These are phyloP conservation scores for Penicillium sp. DNA, from an alignment of 2,329 filamentous ascomycete genomes.

Conservation along the genomic window DNA sequence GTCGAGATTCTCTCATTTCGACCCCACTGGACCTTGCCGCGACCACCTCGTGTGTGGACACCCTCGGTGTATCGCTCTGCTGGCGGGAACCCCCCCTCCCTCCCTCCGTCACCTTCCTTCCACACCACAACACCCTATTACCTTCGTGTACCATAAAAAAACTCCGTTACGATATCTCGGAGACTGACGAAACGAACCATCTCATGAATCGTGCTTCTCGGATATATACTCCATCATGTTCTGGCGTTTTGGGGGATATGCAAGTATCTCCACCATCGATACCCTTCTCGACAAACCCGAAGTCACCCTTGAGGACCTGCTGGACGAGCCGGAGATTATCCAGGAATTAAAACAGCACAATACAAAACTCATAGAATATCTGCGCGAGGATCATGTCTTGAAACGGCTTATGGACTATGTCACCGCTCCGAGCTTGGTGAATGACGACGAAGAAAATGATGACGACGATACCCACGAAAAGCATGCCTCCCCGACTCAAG, in stretches of 20 bases:
- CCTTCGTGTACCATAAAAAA: slow-evolving; percentile 34
- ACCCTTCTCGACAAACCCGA: slow-evolving; percentile 94
- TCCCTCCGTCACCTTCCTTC: slow-evolving; percentile 1
- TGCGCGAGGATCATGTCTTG: slow-evolving; percentile 84
- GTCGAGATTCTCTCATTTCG: slow-evolving; percentile 1
- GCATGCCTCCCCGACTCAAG: slow-evolving; percentile 33
- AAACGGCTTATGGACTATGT: slow-evolving; percentile 89
- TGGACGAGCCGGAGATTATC: slow-evolving; percentile 94
- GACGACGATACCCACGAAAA: slow-evolving; percentile 55
- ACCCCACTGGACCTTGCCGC: slow-evolving; percentile 18
- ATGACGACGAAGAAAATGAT: slow-evolving; percentile 57
- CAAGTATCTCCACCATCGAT: slow-evolving; percentile 95
- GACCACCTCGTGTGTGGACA: slow-evolving; percentile 27
- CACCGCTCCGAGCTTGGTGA: slow-evolving; percentile 68
- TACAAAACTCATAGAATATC: slow-evolving; percentile 93
- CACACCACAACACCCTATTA: slow-evolving; percentile 2
- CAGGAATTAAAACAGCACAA: slow-evolving; percentile 99
- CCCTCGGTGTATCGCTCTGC: slow-evolving; percentile 24
- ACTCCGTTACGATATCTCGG: slow-evolving; percentile 34
- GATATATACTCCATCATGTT: slow-evolving; percentile 76
- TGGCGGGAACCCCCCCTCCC: slow-evolving; percentile 23
- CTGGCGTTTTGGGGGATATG: slow-evolving; percentile 99
- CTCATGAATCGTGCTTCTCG: slow-evolving; percentile 43
- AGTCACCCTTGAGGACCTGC: slow-evolving; percentile 90
- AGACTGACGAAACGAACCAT: slow-evolving; percentile 32